A percentile compares a stretch with the other conserved stretches of the same genome.
Conservation (phyloP, 768 basidiomycete species). For the Leccinum sublutescens region DNA sequence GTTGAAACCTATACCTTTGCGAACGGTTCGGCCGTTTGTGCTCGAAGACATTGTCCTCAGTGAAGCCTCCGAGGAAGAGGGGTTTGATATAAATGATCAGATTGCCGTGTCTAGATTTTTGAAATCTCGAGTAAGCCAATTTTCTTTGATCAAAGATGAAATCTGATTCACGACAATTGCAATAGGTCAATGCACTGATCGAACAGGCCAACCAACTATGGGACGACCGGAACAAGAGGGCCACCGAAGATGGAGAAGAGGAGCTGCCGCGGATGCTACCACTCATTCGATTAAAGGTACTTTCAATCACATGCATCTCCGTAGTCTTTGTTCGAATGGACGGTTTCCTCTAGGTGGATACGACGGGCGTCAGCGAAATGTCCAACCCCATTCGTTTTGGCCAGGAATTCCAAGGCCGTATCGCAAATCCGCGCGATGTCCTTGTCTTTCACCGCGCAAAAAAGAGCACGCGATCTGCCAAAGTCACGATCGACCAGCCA, state of each 20-base stretch:
- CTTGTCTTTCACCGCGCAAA: slow-evolving; percentile 88
- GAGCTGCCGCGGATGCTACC: slow-evolving; percentile 75
- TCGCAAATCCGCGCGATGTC: slow-evolving; percentile 94
- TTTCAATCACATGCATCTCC: neutral
- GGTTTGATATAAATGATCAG: slow-evolving; percentile 74
- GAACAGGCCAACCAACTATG: slow-evolving; percentile 57
- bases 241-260: slow-evolving; percentile 60
- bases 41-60: slow-evolving; percentile 74
- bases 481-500: slow-evolving; percentile 72
- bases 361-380: slow-evolving; percentile 85
- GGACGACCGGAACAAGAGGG: slow-evolving; percentile 33
- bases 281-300: slow-evolving; percentile 79
- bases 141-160: neutral
- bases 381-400: slow-evolving; percentile 97
- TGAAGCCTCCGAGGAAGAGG: slow-evolving; percentile 78
- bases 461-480: slow-evolving; percentile 43
- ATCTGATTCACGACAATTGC: slow-evolving; percentile 1
- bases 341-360: slow-evolving; percentile 65
- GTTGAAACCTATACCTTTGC: slow-evolving; percentile 80
- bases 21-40: slow-evolving; percentile 93
- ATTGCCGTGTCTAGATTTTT: slow-evolving; percentile 82
- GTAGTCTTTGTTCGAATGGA: neutral
- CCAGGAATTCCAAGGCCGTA: slow-evolving; percentile 85
- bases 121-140: slow-evolving; percentile 54
- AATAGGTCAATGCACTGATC: slow-evolving; percentile 76